These are phyloP conservation scores for Sechiopsis laciniata DNA, from an alignment of 306 rosid species.

Conservation along the genomic window DNA sequence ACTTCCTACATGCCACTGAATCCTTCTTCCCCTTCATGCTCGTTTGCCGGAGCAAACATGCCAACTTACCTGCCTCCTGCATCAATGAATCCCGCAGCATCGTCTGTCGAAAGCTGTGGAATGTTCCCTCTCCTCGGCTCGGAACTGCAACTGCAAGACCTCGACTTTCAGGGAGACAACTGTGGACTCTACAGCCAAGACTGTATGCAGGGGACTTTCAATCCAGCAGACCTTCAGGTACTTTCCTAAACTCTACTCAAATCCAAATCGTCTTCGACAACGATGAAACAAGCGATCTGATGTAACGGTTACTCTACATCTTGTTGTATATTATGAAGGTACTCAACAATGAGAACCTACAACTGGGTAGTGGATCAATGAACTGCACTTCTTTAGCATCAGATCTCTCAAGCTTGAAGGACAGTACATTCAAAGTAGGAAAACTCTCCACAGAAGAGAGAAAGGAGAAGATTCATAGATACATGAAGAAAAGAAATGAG, in stretches of 20 bases:
- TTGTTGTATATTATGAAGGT: conserved; percentile 35
- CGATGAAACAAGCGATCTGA: background rate
- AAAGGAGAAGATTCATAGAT: conserved; percentile 90
- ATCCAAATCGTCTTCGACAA: background rate
- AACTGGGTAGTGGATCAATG: conserved; percentile 54
- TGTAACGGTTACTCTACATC: background rate
- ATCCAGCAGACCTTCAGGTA: conserved; percentile 84
- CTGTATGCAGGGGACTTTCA: conserved; percentile 51
- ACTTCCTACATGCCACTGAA: conserved; percentile 62
- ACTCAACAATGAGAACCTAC: conserved; percentile 56
- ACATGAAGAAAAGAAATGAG: conserved; percentile 89
- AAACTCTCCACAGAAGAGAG: conserved; percentile 88
- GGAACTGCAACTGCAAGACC: conserved; percentile 65
- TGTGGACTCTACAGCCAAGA: conserved; percentile 64
- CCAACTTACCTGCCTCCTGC: conserved; percentile 55
- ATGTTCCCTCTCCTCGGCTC: conserved; percentile 56
- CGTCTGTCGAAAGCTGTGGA: conserved; percentile 57
- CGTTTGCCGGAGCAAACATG: conserved; percentile 53
- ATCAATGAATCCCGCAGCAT: conserved; percentile 37
- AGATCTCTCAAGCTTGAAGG: conserved; percentile 77
- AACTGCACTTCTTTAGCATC: conserved; percentile 52
- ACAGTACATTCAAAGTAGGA: conserved; percentile 70
- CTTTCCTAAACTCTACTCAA: conserved; percentile 12
- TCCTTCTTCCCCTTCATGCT: conserved; percentile 60
- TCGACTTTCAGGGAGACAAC: conserved; percentile 78